Evolutionary conservation across 1,139 yeast species (phyloP).

Genomic region (Kodamaea arcana): DNA sequence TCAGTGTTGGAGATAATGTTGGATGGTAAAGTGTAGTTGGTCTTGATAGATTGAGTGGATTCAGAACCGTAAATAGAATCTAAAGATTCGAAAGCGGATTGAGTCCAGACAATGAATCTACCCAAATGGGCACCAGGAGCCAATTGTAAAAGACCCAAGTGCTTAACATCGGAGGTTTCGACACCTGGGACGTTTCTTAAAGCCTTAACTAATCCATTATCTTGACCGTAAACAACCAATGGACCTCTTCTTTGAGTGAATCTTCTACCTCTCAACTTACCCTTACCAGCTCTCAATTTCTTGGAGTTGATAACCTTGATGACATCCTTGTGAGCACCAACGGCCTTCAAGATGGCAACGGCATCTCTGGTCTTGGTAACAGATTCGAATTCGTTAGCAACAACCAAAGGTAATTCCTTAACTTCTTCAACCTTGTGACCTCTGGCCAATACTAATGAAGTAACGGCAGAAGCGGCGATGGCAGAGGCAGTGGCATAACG

Average conservation of each 20-base stretch:
- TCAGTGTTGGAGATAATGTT: constrained; percentile 95
- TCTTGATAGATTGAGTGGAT: constrained; percentile 77
- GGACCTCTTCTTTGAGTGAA: constrained; percentile 99
- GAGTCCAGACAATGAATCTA: constrained; percentile 99
- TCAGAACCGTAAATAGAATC: constrained; percentile 98
- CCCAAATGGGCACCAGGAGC: constrained; percentile 99
- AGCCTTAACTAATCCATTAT: constrained; percentile 97
- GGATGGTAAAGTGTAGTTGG: constrained; percentile 88
- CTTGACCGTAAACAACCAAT: constrained; percentile 95
- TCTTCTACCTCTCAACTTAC: constrained; percentile 99
- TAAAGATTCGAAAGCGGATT: constrained; percentile 93
- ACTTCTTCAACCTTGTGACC: constrained; percentile 99
- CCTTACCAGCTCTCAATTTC: constrained; percentile 99
- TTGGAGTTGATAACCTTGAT: constrained; percentile 97
- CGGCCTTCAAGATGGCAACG: constrained; percentile 94
- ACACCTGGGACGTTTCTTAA: constrained; percentile 99
- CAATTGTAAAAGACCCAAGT: constrained; percentile 94
- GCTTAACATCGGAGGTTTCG: constrained; percentile 89
- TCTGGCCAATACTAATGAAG: constrained; percentile 98
- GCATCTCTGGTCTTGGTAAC: constrained; percentile 98
- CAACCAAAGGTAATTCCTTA: constrained; percentile 98
- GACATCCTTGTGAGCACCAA: constrained; percentile 98
- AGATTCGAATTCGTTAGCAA: constrained; percentile 88
- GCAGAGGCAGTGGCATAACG: constrained; percentile 99
- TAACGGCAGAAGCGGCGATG: constrained; percentile 98